phyloP scores from a whole-genome alignment of 257 asterid species.

The Penstemon davidsonii region DNA sequence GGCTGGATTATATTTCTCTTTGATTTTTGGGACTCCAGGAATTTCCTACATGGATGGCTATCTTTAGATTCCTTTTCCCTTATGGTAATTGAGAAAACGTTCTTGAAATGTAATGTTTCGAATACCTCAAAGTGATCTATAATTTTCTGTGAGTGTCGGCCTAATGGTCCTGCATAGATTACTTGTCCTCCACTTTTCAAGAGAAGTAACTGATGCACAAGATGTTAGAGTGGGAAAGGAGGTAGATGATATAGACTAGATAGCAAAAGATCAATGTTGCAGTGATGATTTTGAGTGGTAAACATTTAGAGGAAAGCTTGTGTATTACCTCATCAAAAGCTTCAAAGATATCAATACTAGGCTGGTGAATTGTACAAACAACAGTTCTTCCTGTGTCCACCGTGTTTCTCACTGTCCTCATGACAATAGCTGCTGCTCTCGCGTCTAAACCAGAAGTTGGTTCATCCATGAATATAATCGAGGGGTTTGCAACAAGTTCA shows the following conservation, averaged over 20 bases:
- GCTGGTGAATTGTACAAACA: conserved; percentile 84
- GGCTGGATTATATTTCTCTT: conserved; percentile 77
- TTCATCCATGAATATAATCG: conserved; percentile 80
- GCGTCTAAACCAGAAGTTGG: conserved; percentile 81
- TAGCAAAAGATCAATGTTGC: not conserved
- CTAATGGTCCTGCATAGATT: conserved; percentile 71
- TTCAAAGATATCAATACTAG: conserved; percentile 75
- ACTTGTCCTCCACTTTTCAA: conserved; percentile 76
- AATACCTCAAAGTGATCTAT: conserved; percentile 68
- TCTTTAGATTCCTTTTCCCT: not conserved
- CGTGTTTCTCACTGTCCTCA: conserved; percentile 78
- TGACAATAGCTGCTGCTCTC: conserved; percentile 73
- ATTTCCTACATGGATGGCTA: conserved; percentile 42
- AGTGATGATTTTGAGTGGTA: not conserved
- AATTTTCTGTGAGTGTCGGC: conserved; percentile 50
- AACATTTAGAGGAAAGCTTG: not conserved
- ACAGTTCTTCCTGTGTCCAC: conserved; percentile 77
- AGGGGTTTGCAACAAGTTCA: conserved; percentile 77
- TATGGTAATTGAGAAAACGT: not conserved
- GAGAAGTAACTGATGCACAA: conserved; percentile 48
- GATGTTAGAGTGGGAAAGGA: not conserved
- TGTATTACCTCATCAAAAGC: conserved; percentile 62
- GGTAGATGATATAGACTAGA: not conserved
- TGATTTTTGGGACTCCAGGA: conserved; percentile 62
- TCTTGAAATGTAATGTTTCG: not conserved